Base-by-base conservation (phyloP, 768 basidiomycete genomes). In the Lactarius hengduanensis region DNA sequence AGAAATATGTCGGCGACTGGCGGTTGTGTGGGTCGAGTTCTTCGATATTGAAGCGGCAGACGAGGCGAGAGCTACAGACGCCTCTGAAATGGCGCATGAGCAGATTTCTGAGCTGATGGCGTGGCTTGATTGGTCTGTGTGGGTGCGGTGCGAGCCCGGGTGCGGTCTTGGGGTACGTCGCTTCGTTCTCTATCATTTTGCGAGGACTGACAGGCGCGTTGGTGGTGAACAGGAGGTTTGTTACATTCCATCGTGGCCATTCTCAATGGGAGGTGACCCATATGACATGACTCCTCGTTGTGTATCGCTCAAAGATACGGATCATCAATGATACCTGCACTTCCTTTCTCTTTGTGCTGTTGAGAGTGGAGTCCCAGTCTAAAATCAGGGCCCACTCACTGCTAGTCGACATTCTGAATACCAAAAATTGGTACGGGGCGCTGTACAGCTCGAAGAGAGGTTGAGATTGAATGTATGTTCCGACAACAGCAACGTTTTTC, bases 111-210 rank as follows among this genome's bases (percentile, higher is more conserved):
- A 64, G 50, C 57, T 72, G 36, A 72, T 72, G 69, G 32, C 4
- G 4, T 72, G 71, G 71, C 63, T 72, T 10, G 71, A 70, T 43
- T 72, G 71, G 71, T 65, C 71, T 8, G 32, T 47, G 15, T 72
- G 71, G 71, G 62, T 65, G 7, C 54, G 54, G 34, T 72, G 71
- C 43, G 47, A 64, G 13, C 67, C 67, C 7, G 63, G 28, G 2
- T 72, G 71, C 13, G 43, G 40, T 22, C 45, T 38, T 18, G 70
- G 68, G 36, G 71, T 71, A 61, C 34, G 71, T 69, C 20, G 18
- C 41, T 18, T 13, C 2, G 18, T 43, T 7, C 8, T 43, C 9
- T 38, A 15, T 3, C 26, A 26, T 5, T 40, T 40, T 16, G 6
- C 20, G 10, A 26, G 36, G 16, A 11, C 54, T 56, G 32, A 60